Percentiles rank a stretch among this genome's conserved stretches.
phyloP scores from a whole-genome alignment of 2,329 filamentous ascomycete genomes.

The Verticillium dahliae region DNA sequence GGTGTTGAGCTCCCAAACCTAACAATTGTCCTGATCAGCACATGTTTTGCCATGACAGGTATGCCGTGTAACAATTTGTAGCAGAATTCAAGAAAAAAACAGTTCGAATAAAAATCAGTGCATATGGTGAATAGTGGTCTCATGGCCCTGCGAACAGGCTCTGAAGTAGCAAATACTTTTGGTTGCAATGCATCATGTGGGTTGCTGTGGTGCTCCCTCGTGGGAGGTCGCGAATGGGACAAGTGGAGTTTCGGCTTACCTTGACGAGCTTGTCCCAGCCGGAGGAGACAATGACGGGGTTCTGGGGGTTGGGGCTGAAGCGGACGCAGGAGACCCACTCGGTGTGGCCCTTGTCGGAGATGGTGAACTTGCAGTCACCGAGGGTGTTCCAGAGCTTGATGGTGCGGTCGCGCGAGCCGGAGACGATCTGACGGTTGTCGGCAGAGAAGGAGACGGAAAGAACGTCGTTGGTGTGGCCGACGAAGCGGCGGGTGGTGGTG shows the following conservation, averaged over 20 bases:
- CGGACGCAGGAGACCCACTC: slow-evolving; percentile 99
- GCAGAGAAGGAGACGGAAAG: slow-evolving; percentile 99
- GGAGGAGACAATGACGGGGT: slow-evolving; percentile 97
- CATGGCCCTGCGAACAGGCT: slow-evolving; percentile 84
- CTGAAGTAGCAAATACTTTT: slow-evolving; percentile 99
- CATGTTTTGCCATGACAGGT: neutral
- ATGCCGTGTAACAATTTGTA: neutral
- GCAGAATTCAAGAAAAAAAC: slow-evolving; percentile 1
- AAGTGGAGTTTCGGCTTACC: slow-evolving; percentile 55
- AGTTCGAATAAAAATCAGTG: slow-evolving; percentile 55
- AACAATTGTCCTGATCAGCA: slow-evolving; percentile 17
- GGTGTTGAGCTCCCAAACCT: slow-evolving; percentile 99
- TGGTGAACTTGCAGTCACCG: slow-evolving; percentile 99
- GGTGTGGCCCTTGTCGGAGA: slow-evolving; percentile 99
- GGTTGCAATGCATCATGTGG: slow-evolving; percentile 83
- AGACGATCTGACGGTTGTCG: slow-evolving; percentile 99
- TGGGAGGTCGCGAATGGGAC: slow-evolving; percentile 1
- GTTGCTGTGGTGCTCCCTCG: neutral
- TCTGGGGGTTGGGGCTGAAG: slow-evolving; percentile 99
- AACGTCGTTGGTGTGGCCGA: slow-evolving; percentile 99
- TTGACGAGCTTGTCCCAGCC: slow-evolving; percentile 99
- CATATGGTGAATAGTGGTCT: slow-evolving; percentile 90
- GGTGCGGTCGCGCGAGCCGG: slow-evolving; percentile 92
- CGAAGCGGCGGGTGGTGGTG: slow-evolving; percentile 95
- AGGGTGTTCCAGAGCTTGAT: slow-evolving; percentile 99